These are phyloP conservation scores for Clohesyomyces aquaticus DNA, from an alignment of 495 filamentous ascomycete genomes.

Conservation along the genomic window DNA sequence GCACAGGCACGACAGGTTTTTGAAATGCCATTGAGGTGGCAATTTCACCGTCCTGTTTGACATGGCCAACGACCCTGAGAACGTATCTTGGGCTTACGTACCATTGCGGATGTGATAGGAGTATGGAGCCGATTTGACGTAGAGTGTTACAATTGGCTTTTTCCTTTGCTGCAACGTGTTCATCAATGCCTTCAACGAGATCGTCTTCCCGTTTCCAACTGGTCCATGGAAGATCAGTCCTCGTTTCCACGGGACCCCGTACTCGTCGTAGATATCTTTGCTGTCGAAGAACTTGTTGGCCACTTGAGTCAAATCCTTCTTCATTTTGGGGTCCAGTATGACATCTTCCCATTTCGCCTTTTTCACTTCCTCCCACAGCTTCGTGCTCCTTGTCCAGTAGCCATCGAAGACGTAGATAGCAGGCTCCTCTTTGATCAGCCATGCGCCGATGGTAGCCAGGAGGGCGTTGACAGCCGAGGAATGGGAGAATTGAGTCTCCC, in stretches of 20 bases:
- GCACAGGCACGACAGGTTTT: no score
- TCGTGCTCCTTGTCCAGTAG: slow-evolving; percentile 47
- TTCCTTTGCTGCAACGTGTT: slow-evolving; percentile 34
- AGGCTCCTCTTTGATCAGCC: slow-evolving; percentile 45
- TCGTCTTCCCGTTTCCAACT: slow-evolving; percentile 46
- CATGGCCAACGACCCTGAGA: no score
- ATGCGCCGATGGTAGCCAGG: slow-evolving; percentile 47
- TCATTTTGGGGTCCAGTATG: slow-evolving; percentile 52
- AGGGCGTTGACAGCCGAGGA: slow-evolving; percentile 47
- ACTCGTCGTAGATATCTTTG: slow-evolving; percentile 50
- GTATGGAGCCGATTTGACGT: slow-evolving; percentile 41
- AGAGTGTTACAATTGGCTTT: slow-evolving; percentile 37
- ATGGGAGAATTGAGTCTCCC: slow-evolving; percentile 44
- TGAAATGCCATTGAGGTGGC: no score
- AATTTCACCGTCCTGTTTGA: no score
- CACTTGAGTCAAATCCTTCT: slow-evolving; percentile 48
- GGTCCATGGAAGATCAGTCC: slow-evolving; percentile 49
- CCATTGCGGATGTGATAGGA: slow-evolving; percentile 37
- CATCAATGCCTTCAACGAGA: slow-evolving; percentile 43
- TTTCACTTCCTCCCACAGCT: slow-evolving; percentile 49
- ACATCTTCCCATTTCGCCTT: slow-evolving; percentile 53
- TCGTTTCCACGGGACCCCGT: slow-evolving; percentile 54
- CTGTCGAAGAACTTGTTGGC: slow-evolving; percentile 53
- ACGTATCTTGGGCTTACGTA: no score
- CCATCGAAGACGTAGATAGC: slow-evolving; percentile 51